Conservation (phyloP, 768 basidiomycete genomes). For the Fistulinella prunicolor region DNA sequence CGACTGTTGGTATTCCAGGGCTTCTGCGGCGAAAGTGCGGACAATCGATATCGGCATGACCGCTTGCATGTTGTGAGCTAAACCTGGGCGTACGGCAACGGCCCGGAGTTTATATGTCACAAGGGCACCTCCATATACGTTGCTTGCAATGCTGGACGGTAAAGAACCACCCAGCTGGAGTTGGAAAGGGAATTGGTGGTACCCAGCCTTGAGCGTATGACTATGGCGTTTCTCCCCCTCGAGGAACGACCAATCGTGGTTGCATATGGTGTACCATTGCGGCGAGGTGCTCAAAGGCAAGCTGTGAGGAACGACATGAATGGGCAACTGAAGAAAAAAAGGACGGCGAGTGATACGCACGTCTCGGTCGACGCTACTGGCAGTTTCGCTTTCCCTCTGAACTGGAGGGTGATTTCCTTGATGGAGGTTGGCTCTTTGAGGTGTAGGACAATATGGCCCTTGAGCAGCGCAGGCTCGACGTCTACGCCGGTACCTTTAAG, state of each 20-base stretch:
- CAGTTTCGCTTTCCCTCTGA: conserved; percentile 77
- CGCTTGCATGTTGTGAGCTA: conserved; percentile 65
- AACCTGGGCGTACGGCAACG: conserved; percentile 72
- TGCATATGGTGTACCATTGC: conserved; percentile 62
- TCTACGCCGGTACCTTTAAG: conserved; percentile 81
- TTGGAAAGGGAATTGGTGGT: conserved; percentile 90
- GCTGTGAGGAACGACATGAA: conserved; percentile 9
- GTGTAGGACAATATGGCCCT: conserved; percentile 77
- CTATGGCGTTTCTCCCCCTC: conserved; percentile 74
- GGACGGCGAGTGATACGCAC: conserved; percentile 40
- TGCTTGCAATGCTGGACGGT: conserved; percentile 71
- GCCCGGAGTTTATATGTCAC: conserved; percentile 91
- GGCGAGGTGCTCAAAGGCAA: conserved; percentile 30
- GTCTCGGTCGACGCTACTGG: conserved; percentile 56
- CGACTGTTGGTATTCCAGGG: conserved; percentile 94
- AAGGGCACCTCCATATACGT: conserved; percentile 53
- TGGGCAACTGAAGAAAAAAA: conserved; percentile 4
- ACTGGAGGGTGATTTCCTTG: conserved; percentile 80
- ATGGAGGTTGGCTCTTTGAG: conserved; percentile 80
- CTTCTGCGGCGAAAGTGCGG: conserved; percentile 73
- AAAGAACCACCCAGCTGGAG: conserved; percentile 81
- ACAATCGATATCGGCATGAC: conserved; percentile 61
- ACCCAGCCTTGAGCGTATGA: conserved; percentile 94
- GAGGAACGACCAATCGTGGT: conserved; percentile 91
- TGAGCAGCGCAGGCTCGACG: conserved; percentile 76